These are phyloP conservation scores for Hypoxylon intermedium DNA, from an alignment of 495 filamentous ascomycete species.

Conservation along the genomic window DNA sequence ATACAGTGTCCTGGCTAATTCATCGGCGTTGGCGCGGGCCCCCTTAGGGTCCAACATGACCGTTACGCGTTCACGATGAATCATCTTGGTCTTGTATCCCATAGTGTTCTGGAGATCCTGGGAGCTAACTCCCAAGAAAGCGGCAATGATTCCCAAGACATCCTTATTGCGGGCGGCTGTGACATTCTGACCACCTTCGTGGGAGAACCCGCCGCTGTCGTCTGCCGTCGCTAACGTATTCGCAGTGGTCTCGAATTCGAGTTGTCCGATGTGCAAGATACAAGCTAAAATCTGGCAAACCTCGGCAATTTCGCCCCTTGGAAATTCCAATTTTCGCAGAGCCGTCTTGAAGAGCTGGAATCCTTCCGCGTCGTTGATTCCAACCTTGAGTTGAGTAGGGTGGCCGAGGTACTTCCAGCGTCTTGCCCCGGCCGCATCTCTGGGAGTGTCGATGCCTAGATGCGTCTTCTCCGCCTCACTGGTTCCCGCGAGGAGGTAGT, in stretches of 20 bases:
- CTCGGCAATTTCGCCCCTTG: slow-evolving; percentile 90
- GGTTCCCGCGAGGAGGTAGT: slow-evolving; percentile 93
- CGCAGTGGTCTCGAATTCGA: slow-evolving; percentile 85
- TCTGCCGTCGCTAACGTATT: slow-evolving; percentile 79
- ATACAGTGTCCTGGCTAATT: slow-evolving; percentile 90
- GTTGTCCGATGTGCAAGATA: slow-evolving; percentile 93
- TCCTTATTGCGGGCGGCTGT: slow-evolving; percentile 95
- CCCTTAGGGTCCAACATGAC: slow-evolving; percentile 95
- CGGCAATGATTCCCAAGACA: slow-evolving; percentile 81
- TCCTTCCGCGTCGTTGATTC: slow-evolving; percentile 92
- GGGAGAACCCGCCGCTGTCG: slow-evolving; percentile 94
- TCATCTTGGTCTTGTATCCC: slow-evolving; percentile 93
- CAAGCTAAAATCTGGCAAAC: slow-evolving; percentile 91
- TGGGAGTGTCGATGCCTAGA: slow-evolving; percentile 75
- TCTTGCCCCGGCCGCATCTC: slow-evolving; percentile 65
- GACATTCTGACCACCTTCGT: slow-evolving; percentile 85
- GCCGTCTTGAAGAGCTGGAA: slow-evolving; percentile 99
- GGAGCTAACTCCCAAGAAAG: slow-evolving; percentile 84
- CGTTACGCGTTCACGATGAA: slow-evolving; percentile 92
- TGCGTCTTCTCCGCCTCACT: slow-evolving; percentile 88
- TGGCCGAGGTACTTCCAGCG: slow-evolving; percentile 96
- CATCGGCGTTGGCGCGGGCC: slow-evolving; percentile 89
- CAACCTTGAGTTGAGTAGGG: slow-evolving; percentile 93
- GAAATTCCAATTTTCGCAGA: slow-evolving; percentile 90
- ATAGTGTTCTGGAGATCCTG: slow-evolving; percentile 85